Percentiles rank a stretch among this genome's conserved stretches.
phyloP scores from a whole-genome alignment of 1,284 basidiomycete genomes.

The Ustilago cynodontis region DNA sequence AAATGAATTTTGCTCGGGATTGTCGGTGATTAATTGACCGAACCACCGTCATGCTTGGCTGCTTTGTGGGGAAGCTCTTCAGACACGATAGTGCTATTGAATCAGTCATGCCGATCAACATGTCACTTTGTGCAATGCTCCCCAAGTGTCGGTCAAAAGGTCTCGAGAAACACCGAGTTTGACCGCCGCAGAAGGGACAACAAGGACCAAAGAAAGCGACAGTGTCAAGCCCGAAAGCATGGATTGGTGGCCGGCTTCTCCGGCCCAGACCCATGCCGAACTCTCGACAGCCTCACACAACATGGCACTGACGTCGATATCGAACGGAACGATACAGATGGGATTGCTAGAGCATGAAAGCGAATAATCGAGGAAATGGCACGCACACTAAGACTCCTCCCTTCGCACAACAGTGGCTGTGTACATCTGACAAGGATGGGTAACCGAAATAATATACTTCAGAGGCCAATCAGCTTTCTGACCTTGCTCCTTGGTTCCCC shows the following conservation, averaged over 20 bases:
- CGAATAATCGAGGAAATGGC: background rate
- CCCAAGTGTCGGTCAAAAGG: no score
- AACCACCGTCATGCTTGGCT: background rate
- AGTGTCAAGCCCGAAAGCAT: background rate
- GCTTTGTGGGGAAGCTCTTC: no score
- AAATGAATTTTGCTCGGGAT: background rate
- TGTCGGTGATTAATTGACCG: background rate
- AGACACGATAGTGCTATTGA: no score
- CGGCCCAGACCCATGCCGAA: background rate
- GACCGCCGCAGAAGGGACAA: no score
- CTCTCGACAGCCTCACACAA: background rate
- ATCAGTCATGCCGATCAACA: no score
- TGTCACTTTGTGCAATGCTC: no score
- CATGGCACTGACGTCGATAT: background rate
- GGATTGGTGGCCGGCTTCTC: background rate
- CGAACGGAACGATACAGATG: background rate
- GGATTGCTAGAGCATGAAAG: background rate
- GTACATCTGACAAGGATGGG: conserved; percentile 57
- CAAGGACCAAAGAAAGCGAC: background rate
- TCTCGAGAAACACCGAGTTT: no score
- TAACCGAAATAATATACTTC: conserved; percentile 50
- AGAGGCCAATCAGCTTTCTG: conserved; percentile 56
- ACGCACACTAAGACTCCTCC: conserved; percentile 6
- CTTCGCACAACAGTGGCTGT: conserved; percentile 46
- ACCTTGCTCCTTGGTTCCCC: conserved; percentile 54